Conservation (phyloP, 768 basidiomycete species). For the Butyriboletus loyo region DNA sequence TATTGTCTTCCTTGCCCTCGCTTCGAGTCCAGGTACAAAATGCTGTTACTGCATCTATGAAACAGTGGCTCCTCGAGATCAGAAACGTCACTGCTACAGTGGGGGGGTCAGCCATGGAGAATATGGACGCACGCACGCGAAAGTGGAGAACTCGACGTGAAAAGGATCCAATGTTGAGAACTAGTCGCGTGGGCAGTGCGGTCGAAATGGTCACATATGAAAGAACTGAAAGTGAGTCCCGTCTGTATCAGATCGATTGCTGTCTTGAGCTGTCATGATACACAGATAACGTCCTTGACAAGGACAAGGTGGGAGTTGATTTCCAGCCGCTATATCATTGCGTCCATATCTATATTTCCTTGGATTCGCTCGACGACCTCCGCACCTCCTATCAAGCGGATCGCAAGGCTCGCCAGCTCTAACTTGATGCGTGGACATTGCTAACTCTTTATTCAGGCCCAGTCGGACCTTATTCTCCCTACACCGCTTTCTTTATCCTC, state of each 20-base stretch:
- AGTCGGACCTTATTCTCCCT: conserved; percentile 94
- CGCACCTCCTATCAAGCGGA: conserved; percentile 96
- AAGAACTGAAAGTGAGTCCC: conserved; percentile 83
- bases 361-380: conserved; percentile 88
- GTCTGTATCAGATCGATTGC: background rate
- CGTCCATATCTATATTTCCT: conserved; percentile 91
- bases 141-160: conserved; percentile 84
- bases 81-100: conserved; percentile 84
- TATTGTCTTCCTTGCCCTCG: conserved; percentile 89
- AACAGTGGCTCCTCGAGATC: conserved; percentile 96
- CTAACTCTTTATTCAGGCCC: conserved; percentile 57
- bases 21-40: conserved; percentile 86
- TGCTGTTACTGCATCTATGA: conserved; percentile 91
- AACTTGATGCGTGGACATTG: background rate
- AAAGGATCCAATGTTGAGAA: conserved; percentile 74
- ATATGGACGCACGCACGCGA: conserved; percentile 79
- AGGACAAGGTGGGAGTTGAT: conserved; percentile 83
- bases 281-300: conserved; percentile 87
- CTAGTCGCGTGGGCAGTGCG: conserved; percentile 82
- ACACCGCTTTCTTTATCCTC: conserved; percentile 61
- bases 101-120: conserved; percentile 82
- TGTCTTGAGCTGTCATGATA: conserved; percentile 8
- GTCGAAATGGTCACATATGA: conserved; percentile 92
- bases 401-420: conserved; percentile 59
- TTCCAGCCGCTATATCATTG: conserved; percentile 96